Conservation (phyloP, 1,284 basidiomycete genomes). For the Porogramme epimiltina region DNA sequence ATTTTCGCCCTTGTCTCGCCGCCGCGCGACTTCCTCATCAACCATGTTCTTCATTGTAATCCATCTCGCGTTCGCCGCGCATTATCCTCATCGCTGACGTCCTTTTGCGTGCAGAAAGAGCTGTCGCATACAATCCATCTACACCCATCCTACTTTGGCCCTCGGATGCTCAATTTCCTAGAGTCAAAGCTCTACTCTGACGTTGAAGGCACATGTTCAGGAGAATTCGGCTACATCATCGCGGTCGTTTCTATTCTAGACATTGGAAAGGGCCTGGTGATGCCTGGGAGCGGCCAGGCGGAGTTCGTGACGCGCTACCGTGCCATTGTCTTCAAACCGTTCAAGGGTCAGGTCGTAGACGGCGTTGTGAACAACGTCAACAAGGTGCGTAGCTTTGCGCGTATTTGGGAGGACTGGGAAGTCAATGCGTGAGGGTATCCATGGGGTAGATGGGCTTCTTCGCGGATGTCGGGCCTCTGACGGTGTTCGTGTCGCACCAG, state of each 20-base stretch:
- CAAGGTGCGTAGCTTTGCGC: too few relatives aligned
- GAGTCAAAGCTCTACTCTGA: constrained; percentile 93
- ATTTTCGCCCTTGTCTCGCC: neutral
- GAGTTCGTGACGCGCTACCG: constrained; percentile 91
- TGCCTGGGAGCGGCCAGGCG: constrained; percentile 91
- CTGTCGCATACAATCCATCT: constrained; percentile 94
- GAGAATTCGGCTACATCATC: constrained; percentile 96
- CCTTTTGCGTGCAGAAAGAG: constrained; percentile 68
- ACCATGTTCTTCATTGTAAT: constrained; percentile 78
- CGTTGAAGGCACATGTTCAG: constrained; percentile 97
- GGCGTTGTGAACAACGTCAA: constrained; percentile 95
- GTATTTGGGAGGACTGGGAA: too few relatives aligned
- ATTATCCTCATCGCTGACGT: neutral
- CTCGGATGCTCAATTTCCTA: constrained; percentile 91
- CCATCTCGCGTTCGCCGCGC: constrained; percentile 29
- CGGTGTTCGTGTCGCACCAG: constrained; percentile 93
- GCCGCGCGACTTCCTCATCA: neutral
- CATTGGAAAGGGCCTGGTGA: constrained; percentile 89
- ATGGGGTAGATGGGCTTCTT: constrained; percentile 91
- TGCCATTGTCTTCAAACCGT: constrained; percentile 96
- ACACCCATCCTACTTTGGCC: constrained; percentile 98
- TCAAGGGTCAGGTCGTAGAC: constrained; percentile 98
- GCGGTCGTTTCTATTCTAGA: constrained; percentile 90
- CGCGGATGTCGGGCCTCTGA: constrained; percentile 91
- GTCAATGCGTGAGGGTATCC: neutral